Evolutionary conservation across 176 grass and related monocot genomes (phyloP).

Genomic region (Raddia guianensis): DNA sequence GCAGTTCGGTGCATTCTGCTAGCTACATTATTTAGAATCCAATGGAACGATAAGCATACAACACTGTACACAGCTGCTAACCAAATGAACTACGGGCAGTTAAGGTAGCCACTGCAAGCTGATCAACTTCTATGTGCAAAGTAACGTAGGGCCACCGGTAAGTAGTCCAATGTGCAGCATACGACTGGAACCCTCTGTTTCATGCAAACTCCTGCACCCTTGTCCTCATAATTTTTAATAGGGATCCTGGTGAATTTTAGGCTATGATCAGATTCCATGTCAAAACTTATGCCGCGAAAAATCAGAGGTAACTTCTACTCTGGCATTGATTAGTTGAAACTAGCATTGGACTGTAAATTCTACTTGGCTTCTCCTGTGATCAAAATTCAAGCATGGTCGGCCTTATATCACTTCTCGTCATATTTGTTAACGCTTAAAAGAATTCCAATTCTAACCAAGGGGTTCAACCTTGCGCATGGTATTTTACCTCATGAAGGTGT

Average conservation of each 20-base stretch:
- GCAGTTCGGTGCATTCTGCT: background rate
- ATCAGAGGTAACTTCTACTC: background rate
- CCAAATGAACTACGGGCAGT: background rate
- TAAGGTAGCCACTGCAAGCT: background rate
- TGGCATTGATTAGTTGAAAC: background rate
- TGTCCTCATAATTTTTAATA: background rate
- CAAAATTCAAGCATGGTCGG: background rate
- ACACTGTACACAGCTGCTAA: conserved; percentile 38
- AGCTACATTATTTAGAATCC: conserved; percentile 5
- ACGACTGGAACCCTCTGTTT: background rate
- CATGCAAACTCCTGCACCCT: background rate
- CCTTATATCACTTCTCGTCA: conserved; percentile 45
- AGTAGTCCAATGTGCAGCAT: background rate
- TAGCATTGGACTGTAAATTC: background rate
- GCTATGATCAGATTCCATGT: background rate
- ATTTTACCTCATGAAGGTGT: conserved; percentile 4
- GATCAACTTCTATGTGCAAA: background rate
- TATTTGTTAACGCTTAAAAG: conserved; percentile 12
- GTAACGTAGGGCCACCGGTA: background rate
- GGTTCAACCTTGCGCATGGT: background rate
- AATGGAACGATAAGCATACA: background rate
- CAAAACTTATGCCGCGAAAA: background rate
- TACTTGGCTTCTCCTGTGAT: background rate
- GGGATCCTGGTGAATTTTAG: conserved; percentile 25
- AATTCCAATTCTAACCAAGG: background rate